phyloP scores from a whole-genome alignment of 2,329 filamentous ascomycete genomes.

The Parastagonospora avenae region DNA sequence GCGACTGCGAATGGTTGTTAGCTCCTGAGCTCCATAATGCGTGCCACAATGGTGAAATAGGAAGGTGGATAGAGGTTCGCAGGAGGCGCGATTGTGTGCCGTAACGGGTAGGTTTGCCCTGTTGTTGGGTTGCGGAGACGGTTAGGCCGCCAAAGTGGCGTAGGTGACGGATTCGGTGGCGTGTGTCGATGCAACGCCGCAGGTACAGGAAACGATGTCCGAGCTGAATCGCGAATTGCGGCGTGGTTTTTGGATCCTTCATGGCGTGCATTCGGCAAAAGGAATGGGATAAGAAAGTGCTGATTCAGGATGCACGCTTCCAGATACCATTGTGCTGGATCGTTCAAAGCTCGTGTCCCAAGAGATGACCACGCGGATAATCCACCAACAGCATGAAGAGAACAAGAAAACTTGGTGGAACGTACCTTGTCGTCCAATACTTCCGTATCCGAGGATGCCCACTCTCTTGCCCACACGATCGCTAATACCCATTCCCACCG shows the following conservation, averaged over 20 bases:
- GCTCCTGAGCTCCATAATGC: slow-evolving; percentile 1
- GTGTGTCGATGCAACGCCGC: background rate
- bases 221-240: background rate
- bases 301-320: too few species aligned
- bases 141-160: slow-evolving; percentile 1
- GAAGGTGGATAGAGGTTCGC: background rate
- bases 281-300: background rate
- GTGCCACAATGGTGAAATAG: background rate
- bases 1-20: slow-evolving; percentile 49
- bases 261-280: background rate
- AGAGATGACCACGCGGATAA: too few species aligned
- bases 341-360: too few species aligned
- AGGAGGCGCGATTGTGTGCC: background rate
- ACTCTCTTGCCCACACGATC: slow-evolving; percentile 65
- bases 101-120: background rate
- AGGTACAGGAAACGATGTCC: background rate
- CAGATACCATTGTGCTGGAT: too few species aligned
- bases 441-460: slow-evolving; percentile 67
- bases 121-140: background rate
- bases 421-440: slow-evolving; percentile 65
- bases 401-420: slow-evolving; percentile 2
- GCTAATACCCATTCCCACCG: slow-evolving; percentile 45
- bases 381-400: too few species aligned
- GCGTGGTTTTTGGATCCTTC: background rate
- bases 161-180: background rate